Percentiles rank a stretch among this genome's conserved stretches.
Evolutionary conservation across 140 eudicot species (phyloP).

Genomic region (Artemisia princeps): DNA sequence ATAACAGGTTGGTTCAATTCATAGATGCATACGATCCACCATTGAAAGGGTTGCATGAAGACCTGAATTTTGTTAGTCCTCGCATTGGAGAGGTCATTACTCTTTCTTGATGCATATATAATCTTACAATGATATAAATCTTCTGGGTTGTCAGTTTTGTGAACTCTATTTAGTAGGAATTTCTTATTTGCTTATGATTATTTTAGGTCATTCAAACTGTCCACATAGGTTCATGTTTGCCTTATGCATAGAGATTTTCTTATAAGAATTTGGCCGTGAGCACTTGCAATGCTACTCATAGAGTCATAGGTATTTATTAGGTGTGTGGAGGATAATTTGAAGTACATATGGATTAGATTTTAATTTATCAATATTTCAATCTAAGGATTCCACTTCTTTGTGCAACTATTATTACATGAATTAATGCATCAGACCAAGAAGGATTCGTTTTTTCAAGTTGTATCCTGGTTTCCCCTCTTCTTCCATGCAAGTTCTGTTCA

Average conservation of each 20-base stretch:
- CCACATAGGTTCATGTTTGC: conserved; percentile 15
- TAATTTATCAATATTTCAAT: no score
- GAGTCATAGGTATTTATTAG: no score
- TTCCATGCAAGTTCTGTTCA: no score
- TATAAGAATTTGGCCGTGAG: not conserved
- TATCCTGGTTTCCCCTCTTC: no score
- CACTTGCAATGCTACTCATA: not conserved
- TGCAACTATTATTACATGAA: no score
- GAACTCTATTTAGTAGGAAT: conserved; percentile 8
- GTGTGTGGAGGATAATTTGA: no score
- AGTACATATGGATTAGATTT: no score
- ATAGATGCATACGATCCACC: conserved; percentile 94
- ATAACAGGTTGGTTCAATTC: conserved; percentile 75
- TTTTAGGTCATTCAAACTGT: conserved; percentile 5
- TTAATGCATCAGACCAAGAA: no score
- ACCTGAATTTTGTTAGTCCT: conserved; percentile 95
- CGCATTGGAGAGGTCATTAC: conserved; percentile 89
- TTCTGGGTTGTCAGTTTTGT: conserved; percentile 6
- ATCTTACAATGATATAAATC: conserved; percentile 8
- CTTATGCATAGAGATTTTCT: conserved; percentile 8
- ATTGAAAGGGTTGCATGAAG: conserved; percentile 92
- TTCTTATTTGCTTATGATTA: not conserved
- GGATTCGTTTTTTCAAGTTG: no score
- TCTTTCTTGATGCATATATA: conserved; percentile 20
- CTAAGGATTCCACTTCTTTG: no score